phyloP scores from a whole-genome alignment of 805 yeast species.

The Candida ipomoeae region DNA sequence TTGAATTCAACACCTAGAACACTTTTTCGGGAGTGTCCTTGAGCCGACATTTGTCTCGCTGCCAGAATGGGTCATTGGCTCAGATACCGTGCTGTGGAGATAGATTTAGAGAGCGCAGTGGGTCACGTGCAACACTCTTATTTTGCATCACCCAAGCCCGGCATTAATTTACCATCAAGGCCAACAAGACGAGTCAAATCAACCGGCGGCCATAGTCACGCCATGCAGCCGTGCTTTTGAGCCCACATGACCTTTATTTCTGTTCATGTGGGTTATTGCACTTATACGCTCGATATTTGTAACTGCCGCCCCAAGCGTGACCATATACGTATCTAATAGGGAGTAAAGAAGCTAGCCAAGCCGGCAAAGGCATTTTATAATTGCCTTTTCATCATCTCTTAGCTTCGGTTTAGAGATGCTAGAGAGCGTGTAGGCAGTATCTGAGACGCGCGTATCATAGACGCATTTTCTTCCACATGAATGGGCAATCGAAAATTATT shows the following conservation, averaged over 20 bases:
- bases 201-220: background rate
- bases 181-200: background rate
- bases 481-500: constrained; percentile 4
- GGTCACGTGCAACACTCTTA: background rate
- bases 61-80: background rate
- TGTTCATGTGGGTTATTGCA: background rate
- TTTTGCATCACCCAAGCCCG: background rate
- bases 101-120: background rate
- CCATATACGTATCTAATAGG: no score
- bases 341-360: no score
- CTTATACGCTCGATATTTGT: background rate
- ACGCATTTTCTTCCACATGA: constrained; percentile 3
- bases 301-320: no score
- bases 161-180: background rate
- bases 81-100: background rate
- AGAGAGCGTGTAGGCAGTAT: background rate
- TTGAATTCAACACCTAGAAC: background rate
- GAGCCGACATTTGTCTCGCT: background rate
- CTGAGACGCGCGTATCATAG: constrained; percentile 4
- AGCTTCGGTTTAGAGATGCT: background rate
- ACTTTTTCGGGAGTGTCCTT: background rate
- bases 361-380: no score
- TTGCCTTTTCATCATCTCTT: background rate
- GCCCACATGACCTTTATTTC: background rate
- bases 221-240: background rate